These are phyloP conservation scores for Bacterosira constricta DNA, from an alignment of 108 stramenopile genomes.

Conservation along the genomic window DNA sequence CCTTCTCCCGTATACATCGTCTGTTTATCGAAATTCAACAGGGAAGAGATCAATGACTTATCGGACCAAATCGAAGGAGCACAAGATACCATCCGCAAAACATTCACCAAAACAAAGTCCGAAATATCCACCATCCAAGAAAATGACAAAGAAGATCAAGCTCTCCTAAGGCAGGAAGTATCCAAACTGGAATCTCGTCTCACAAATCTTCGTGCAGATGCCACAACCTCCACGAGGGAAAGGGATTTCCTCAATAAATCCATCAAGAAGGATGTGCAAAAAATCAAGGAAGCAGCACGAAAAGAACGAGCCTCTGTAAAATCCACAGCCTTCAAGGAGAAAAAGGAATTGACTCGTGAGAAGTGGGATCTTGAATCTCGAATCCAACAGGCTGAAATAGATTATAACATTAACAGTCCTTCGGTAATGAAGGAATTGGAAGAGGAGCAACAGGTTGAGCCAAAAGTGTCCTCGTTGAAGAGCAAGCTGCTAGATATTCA, in stretches of 20 bases:
- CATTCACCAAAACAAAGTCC: slow-evolving; percentile 13
- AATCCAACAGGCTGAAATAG: slow-evolving; percentile 19
- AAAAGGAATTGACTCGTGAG: slow-evolving; percentile 12
- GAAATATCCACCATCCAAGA: slow-evolving; percentile 21
- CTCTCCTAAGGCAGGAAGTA: slow-evolving; percentile 25
- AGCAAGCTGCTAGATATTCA: background rate
- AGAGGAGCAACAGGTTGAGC: slow-evolving; percentile 1
- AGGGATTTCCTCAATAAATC: background rate
- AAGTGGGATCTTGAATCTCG: slow-evolving; percentile 29
- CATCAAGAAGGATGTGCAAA: slow-evolving; percentile 22
- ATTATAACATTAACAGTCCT: background rate
- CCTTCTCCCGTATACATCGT: background rate
- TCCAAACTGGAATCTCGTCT: slow-evolving; percentile 31
- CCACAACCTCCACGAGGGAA: background rate
- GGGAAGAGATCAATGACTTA: slow-evolving; percentile 29
- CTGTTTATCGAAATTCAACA: background rate
- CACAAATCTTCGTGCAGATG: slow-evolving; percentile 18
- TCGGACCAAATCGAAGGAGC: slow-evolving; percentile 34
- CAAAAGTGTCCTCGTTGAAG: slow-evolving; percentile 13
- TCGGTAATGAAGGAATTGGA: slow-evolving; percentile 1
- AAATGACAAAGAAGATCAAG: slow-evolving; percentile 25
- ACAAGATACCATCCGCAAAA: slow-evolving; percentile 33
- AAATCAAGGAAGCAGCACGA: slow-evolving; percentile 1
- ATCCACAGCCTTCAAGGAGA: background rate
- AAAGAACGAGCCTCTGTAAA: slow-evolving; percentile 18